Percentiles rank a stretch among this genome's conserved stretches.
phyloP scores from a whole-genome alignment of 1,139 yeast species.

The Nakaseomyces sp. region DNA sequence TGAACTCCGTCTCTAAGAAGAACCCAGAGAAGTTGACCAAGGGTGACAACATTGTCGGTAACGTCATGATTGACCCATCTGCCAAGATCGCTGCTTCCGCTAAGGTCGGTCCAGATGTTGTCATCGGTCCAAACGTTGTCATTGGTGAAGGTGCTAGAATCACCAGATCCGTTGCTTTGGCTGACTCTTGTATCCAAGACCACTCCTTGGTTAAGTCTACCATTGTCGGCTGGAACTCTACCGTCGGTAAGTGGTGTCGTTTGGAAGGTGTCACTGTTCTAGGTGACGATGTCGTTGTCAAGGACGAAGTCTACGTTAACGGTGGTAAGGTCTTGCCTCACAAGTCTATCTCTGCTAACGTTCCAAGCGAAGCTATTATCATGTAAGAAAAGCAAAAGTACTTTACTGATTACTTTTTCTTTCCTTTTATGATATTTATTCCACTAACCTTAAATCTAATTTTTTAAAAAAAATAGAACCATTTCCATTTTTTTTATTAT shows the following conservation, averaged over 20 bases:
- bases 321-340: slow-evolving; percentile 99
- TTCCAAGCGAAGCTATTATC: slow-evolving; percentile 95
- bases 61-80: slow-evolving; percentile 88
- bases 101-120: slow-evolving; percentile 96
- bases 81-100: slow-evolving; percentile 91
- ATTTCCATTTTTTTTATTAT: background rate
- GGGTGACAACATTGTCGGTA: slow-evolving; percentile 75
- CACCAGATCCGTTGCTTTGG: slow-evolving; percentile 86
- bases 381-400: slow-evolving; percentile 51
- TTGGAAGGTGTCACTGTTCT: slow-evolving; percentile 95
- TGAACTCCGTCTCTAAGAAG: slow-evolving; percentile 78
- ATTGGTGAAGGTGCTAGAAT: slow-evolving; percentile 99
- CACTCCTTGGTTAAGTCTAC: slow-evolving; percentile 98
- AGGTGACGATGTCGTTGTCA: slow-evolving; percentile 98
- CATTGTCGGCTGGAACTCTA: slow-evolving; percentile 98
- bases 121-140: slow-evolving; percentile 92
- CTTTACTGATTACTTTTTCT: background rate
- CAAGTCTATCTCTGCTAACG: slow-evolving; percentile 91
- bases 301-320: slow-evolving; percentile 96
- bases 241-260: slow-evolving; percentile 98
- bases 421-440: background rate
- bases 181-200: slow-evolving; percentile 87
- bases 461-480: too few species aligned
- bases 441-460: background rate
- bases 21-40: slow-evolving; percentile 58